Percentiles rank a stretch among this genome's conserved stretches.
Evolutionary conservation across 225 moss, liverwort and hornwort species (phyloP).

Genomic region (Lunularia cruciata): DNA sequence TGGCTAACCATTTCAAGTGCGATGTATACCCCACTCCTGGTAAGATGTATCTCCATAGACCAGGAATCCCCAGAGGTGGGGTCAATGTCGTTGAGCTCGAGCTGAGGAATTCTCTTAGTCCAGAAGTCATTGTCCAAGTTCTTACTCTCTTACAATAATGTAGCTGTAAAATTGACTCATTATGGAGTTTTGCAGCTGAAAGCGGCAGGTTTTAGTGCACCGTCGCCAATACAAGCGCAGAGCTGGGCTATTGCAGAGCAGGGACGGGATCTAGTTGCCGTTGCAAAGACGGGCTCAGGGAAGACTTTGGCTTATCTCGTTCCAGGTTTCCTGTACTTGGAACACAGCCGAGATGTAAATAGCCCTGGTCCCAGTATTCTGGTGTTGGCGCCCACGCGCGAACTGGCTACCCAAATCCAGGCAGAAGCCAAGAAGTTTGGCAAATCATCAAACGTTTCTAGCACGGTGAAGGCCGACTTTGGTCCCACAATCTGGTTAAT

Average conservation of each 20-base stretch:
- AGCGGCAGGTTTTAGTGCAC: conserved; percentile 63
- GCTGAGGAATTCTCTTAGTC: no score
- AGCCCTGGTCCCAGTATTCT: conserved; percentile 55
- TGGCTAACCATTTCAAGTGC: no score
- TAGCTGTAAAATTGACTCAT: background rate
- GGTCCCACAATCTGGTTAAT: background rate
- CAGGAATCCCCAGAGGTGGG: no score
- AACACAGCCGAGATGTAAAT: conserved; percentile 44
- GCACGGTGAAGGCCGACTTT: conserved; percentile 52
- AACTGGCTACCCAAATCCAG: conserved; percentile 70
- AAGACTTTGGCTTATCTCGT: conserved; percentile 70
- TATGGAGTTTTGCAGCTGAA: conserved; percentile 49
- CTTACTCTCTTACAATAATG: background rate
- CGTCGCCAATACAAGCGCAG: conserved; percentile 80
- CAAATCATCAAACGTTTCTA: conserved; percentile 58
- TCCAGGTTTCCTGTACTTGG: conserved; percentile 63
- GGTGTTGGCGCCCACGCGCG: conserved; percentile 68
- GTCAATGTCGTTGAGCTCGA: no score
- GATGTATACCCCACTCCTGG: no score
- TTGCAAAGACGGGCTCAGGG: conserved; percentile 76
- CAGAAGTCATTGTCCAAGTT: no score
- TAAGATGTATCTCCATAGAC: no score
- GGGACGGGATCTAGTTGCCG: conserved; percentile 65
- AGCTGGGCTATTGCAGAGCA: conserved; percentile 77
- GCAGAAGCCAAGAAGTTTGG: conserved; percentile 74